A percentile compares a stretch with the other conserved stretches of the same genome.
Conservation (phyloP, 768 basidiomycete species). For the Mycena filopes region DNA sequence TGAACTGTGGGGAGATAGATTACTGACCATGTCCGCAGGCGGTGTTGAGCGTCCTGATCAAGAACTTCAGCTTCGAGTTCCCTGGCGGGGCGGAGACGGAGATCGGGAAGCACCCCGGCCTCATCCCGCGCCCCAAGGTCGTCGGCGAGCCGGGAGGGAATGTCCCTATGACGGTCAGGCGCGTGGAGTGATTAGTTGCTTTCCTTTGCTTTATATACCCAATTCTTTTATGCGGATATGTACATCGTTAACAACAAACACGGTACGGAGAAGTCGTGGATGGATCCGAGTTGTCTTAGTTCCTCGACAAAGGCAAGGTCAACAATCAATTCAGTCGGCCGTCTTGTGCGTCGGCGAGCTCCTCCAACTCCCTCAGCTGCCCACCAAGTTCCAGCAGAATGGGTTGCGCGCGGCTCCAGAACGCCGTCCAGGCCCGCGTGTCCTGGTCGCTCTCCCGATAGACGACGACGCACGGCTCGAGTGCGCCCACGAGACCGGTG, state of each 20-base stretch:
- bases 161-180: slow-evolving; percentile 22
- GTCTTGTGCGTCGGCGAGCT: no score
- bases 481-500: slow-evolving; percentile 18
- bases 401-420: slow-evolving; percentile 27
- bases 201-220: no score
- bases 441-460: slow-evolving; percentile 5
- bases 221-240: no score
- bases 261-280: no score
- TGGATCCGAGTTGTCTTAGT: no score
- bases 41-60: slow-evolving; percentile 44
- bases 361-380: slow-evolving; percentile 24
- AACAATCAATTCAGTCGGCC: not conserved
- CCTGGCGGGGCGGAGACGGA: slow-evolving; percentile 41
- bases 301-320: no score
- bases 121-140: slow-evolving; percentile 34
- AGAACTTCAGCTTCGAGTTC: slow-evolving; percentile 40
- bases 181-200: slow-evolving; percentile 6
- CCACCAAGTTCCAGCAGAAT: slow-evolving; percentile 16
- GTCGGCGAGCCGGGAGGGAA: slow-evolving; percentile 20
- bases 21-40: slow-evolving; percentile 21
- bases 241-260: no score
- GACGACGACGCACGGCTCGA: slow-evolving; percentile 6
- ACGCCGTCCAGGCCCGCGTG: slow-evolving; percentile 16
- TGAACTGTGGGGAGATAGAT: not conserved
- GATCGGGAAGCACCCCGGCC: slow-evolving; percentile 31